These are phyloP conservation scores for Candida multigemmis DNA, from an alignment of 805 yeast genomes.

Conservation along the genomic window DNA sequence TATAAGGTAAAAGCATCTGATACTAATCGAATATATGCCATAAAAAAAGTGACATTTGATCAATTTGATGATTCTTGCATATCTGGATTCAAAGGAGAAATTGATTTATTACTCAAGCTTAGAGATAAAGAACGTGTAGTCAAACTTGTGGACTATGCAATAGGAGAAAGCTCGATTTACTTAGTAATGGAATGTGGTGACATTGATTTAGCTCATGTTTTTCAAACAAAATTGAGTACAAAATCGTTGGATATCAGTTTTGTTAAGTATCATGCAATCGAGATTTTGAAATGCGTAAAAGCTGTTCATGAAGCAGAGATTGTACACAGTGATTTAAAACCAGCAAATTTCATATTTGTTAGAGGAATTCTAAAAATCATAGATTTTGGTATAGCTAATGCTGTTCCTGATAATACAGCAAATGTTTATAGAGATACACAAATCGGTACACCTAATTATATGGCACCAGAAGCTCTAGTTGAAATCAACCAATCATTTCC, in stretches of 20 bases:
- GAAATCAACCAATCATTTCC: slow-evolving; percentile 38
- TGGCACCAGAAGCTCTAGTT: slow-evolving; percentile 93
- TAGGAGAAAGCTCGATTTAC: slow-evolving; percentile 52
- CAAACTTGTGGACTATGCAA: slow-evolving; percentile 62
- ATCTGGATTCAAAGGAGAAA: slow-evolving; percentile 82
- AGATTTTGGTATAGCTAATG: slow-evolving; percentile 94
- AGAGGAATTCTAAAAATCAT: slow-evolving; percentile 79
- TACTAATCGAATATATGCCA: slow-evolving; percentile 57
- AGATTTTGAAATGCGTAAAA: slow-evolving; percentile 70
- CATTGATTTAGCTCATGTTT: slow-evolving; percentile 75
- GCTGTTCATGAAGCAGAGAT: slow-evolving; percentile 85
- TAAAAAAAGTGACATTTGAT: slow-evolving; percentile 74
- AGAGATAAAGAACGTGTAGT: slow-evolving; percentile 65
- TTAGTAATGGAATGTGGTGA: slow-evolving; percentile 95
- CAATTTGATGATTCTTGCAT: slow-evolving; percentile 71
- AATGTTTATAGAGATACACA: slow-evolving; percentile 85
- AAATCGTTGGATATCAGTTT: slow-evolving; percentile 54
- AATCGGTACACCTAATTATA: slow-evolving; percentile 92
- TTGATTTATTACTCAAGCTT: slow-evolving; percentile 58
- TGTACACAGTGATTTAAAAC: slow-evolving; percentile 74
- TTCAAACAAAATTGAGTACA: slow-evolving; percentile 43
- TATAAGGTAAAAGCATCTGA: slow-evolving; percentile 57
- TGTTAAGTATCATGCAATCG: slow-evolving; percentile 71
- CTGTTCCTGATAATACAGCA: slow-evolving; percentile 85
- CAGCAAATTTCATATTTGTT: slow-evolving; percentile 69